These are phyloP conservation scores for Suillus plorans DNA, from an alignment of 768 basidiomycete species.

Conservation along the genomic window DNA sequence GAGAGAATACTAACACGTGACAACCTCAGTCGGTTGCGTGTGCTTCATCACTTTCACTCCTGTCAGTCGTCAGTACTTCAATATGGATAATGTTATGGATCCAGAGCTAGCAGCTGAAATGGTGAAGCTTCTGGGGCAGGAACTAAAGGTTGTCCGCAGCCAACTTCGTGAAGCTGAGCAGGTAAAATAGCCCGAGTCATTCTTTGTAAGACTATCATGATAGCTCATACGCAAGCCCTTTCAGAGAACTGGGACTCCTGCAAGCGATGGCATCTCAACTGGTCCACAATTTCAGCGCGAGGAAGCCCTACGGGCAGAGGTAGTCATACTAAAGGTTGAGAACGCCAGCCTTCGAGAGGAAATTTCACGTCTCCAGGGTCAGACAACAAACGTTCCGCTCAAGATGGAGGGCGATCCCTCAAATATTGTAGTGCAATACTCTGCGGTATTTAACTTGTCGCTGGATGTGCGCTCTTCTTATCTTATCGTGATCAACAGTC, in stretches of 20 bases:
- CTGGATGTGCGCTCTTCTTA: neutral
- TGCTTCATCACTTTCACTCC: neutral
- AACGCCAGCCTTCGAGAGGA: constrained; percentile 18
- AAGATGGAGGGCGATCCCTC: constrained; percentile 18
- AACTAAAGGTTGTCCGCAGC: constrained; percentile 23
- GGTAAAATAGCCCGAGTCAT: constrained; percentile 10
- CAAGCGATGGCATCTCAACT: constrained; percentile 1
- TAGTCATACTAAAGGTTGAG: constrained; percentile 17
- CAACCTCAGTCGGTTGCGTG: neutral
- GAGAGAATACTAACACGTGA: constrained; percentile 2
- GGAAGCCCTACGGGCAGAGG: constrained; percentile 17
- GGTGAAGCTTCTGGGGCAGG: constrained; percentile 25
- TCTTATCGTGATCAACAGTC: constrained; percentile 12
- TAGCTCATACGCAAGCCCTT: neutral
- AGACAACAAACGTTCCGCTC: constrained; percentile 8
- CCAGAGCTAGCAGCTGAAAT: constrained; percentile 24
- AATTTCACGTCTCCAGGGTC: constrained; percentile 16
- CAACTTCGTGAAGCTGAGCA: constrained; percentile 23
- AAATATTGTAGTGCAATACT: constrained; percentile 2
- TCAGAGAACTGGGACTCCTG: constrained; percentile 14
- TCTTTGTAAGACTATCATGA: neutral
- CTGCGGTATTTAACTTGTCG: constrained; percentile 6
- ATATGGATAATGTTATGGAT: constrained; percentile 25
- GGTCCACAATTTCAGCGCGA: constrained; percentile 7
- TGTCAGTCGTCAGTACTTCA: neutral